Evolutionary conservation across 2,329 filamentous ascomycete species (phyloP).

Genomic region (Leptographium radiaticola): DNA sequence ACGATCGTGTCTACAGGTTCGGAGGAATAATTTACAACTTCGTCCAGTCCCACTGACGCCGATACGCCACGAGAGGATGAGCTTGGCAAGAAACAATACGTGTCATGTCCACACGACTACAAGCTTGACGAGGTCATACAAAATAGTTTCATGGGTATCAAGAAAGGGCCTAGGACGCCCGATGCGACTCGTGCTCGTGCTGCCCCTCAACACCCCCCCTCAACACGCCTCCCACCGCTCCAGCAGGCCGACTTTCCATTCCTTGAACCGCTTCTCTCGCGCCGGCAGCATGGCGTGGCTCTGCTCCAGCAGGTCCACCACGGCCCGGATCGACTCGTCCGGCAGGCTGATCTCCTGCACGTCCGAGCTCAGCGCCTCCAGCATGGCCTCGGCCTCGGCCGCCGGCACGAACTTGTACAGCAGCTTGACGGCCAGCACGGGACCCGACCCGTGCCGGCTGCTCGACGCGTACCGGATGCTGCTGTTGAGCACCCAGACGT

Average conservation of each 20-base stretch:
- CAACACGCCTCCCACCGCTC: constrained; percentile 28
- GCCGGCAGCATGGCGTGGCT: constrained; percentile 41
- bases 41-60: too few relatives aligned
- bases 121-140: too few relatives aligned
- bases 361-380: constrained; percentile 38
- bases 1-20: too few relatives aligned
- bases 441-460: constrained; percentile 12
- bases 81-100: too few relatives aligned
- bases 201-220: not conserved
- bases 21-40: too few relatives aligned
- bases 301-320: constrained; percentile 29
- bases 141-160: too few relatives aligned
- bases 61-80: too few relatives aligned
- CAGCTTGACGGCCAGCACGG: constrained; percentile 35
- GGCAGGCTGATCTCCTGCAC: constrained; percentile 49
- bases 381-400: constrained; percentile 31
- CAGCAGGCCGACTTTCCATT: constrained; percentile 56
- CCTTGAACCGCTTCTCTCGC: constrained; percentile 43
- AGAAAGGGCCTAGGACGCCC: too few relatives aligned
- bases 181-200: not conserved
- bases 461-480: constrained; percentile 38
- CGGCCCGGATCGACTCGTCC: constrained; percentile 29
- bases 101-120: too few relatives aligned
- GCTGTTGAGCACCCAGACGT: constrained; percentile 44
- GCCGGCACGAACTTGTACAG: constrained; percentile 32